A percentile compares a stretch with the other conserved stretches of the same genome.
Evolutionary conservation across 768 basidiomycete species (phyloP).

Genomic region (Mycena amicta): DNA sequence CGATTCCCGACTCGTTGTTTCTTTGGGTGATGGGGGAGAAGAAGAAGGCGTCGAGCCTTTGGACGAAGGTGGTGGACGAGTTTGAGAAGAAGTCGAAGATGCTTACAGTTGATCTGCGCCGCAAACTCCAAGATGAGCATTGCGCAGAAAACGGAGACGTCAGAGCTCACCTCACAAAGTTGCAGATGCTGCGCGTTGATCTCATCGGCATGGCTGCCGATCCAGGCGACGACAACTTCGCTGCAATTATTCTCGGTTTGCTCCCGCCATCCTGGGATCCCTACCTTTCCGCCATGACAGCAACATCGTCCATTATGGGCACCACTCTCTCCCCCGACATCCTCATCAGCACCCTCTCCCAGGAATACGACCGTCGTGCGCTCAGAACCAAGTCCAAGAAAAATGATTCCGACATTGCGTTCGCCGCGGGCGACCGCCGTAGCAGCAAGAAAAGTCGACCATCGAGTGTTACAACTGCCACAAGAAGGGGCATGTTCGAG

Average conservation of each 20-base stretch:
- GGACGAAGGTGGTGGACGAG: slow-evolving; percentile 21
- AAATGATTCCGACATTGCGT: slow-evolving; percentile 10
- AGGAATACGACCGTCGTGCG: slow-evolving; percentile 19
- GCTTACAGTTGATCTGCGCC: slow-evolving; percentile 26
- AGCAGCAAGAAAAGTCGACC: slow-evolving; percentile 2
- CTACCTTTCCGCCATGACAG: slow-evolving; percentile 23
- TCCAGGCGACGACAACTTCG: slow-evolving; percentile 22
- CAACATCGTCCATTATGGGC: slow-evolving; percentile 12
- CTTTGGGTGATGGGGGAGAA: slow-evolving; percentile 15
- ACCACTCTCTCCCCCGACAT: slow-evolving; percentile 16
- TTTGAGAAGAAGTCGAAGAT: slow-evolving; percentile 26
- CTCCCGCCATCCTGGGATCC: slow-evolving; percentile 27
- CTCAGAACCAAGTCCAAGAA: slow-evolving; percentile 15
- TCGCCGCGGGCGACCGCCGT: slow-evolving; percentile 5
- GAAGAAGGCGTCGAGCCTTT: slow-evolving; percentile 18
- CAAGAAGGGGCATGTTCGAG: slow-evolving; percentile 23
- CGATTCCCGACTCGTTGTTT: slow-evolving; percentile 25
- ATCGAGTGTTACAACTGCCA: slow-evolving; percentile 26
- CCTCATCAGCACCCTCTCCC: slow-evolving; percentile 21
- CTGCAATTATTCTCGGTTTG: slow-evolving; percentile 27
- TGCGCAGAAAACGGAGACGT: slow-evolving; percentile 29
- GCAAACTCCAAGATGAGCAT: slow-evolving; percentile 20
- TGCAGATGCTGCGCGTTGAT: slow-evolving; percentile 20
- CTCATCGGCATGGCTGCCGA: slow-evolving; percentile 24
- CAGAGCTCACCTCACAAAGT: slow-evolving; percentile 21